Evolutionary conservation across 352 stramenopile genomes (phyloP), one percentile per base, ranked within the genome.

Genomic region (Plasmopara viticola): DNA sequence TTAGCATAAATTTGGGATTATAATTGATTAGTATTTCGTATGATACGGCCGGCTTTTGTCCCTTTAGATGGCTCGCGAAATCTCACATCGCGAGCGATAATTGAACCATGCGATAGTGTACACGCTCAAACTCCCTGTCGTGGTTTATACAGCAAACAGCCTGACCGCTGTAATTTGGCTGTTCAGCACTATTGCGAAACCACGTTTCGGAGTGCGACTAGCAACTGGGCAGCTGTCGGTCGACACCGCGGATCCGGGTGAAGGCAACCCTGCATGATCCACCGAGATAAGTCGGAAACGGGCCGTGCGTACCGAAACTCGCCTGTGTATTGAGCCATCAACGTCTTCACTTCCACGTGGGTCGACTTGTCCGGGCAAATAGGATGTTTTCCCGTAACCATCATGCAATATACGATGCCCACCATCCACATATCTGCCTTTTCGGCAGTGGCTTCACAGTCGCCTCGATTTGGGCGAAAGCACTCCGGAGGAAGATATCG

Each of bases 391-490:
- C 80, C 80, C 31, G 70, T 85, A 10, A 90, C 62, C 74, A 87
- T 87, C 44, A 88, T 66, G 59, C 69, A 84, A 48, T 73, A 90
- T 18, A 90, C 71, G 17, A 90, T 78, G 13, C 80, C 80, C 37
- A 90, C 59, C 80, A 90, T 90, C 80, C 80, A 90, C 50, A 88
- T 86, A 42, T 90, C 80, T 0, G 80, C 80, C 55, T 88, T 90
- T 48, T 88, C 80, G 10, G 80, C 80, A 9, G 77, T 90, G 18
- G 62, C 76, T 53, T 79, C 70, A 35, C 74, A 84, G 44, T 80
- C 68, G 28, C 72, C 71, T 1, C 60, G 63, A 35, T 80, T 79
- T 5, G 68, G 68, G 2, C 69, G 73, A 35, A 86, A 90, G 31
- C 77, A 88, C 58, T 90, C 80, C 5, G 80, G 80, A 38, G 80